These are phyloP conservation scores for Lasiodiplodia theobromae DNA, from an alignment of 2,329 filamentous ascomycete species.

Conservation along the genomic window DNA sequence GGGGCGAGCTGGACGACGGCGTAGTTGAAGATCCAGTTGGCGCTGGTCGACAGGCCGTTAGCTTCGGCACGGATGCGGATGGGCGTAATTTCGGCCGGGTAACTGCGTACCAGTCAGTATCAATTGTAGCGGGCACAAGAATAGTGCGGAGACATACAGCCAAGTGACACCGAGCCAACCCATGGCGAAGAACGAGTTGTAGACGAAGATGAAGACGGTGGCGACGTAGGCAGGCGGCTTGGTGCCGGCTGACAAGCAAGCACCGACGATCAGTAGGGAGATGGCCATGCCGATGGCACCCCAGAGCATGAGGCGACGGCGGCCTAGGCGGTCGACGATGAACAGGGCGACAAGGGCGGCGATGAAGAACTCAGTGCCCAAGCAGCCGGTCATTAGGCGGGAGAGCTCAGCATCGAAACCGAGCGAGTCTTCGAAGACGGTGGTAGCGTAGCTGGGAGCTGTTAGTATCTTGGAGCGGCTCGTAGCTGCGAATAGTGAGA, in stretches of 20 bases:
- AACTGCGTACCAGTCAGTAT: constrained; percentile 38
- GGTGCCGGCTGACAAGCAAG: constrained; percentile 22
- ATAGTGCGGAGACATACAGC: constrained; percentile 15
- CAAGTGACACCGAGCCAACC: constrained; percentile 58
- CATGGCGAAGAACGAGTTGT: constrained; percentile 62
- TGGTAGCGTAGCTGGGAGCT: constrained; percentile 22
- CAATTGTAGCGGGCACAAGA: too few species aligned
- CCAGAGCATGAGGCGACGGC: constrained; percentile 43
- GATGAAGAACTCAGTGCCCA: constrained; percentile 43
- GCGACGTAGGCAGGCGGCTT: constrained; percentile 47
- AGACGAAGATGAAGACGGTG: constrained; percentile 61
- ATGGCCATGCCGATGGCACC: constrained; percentile 42
- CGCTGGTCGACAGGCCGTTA: constrained; percentile 45
- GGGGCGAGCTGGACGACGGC: constrained; percentile 54
- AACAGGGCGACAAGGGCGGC: constrained; percentile 37
- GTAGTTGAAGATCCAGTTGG: constrained; percentile 49
- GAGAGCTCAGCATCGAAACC: constrained; percentile 42
- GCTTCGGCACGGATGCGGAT: constrained; percentile 45
- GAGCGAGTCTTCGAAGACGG: constrained; percentile 26
- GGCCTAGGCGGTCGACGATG: constrained; percentile 41
- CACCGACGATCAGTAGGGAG: constrained; percentile 41
- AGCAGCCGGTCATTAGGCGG: constrained; percentile 29
- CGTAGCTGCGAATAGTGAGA: background rate
- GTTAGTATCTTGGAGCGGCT: background rate
- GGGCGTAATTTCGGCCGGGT: constrained; percentile 59